phyloP scores from a whole-genome alignment of 1,139 yeast species.

The Taphrina confusa region DNA sequence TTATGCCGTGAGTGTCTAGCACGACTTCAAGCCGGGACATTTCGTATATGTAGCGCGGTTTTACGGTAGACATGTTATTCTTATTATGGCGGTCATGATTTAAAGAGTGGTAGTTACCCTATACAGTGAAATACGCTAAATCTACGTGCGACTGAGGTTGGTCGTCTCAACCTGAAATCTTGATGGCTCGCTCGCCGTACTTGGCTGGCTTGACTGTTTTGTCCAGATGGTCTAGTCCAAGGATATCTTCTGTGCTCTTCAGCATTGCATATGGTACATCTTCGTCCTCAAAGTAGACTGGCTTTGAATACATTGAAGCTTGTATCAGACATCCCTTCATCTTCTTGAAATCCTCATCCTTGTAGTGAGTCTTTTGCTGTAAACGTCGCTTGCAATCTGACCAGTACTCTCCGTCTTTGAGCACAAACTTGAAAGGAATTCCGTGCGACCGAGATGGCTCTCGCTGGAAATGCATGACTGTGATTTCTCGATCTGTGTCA shows the following conservation, averaged over 20 bases:
- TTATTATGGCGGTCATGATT: too few relatives aligned
- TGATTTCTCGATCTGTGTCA: conserved; percentile 47
- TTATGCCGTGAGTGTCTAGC: conserved; percentile 8
- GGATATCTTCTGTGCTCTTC: conserved; percentile 51
- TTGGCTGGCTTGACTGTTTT: conserved; percentile 51
- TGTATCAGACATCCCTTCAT: conserved; percentile 58
- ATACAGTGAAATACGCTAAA: conserved; percentile 1
- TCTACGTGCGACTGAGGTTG: too few relatives aligned
- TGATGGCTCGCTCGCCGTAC: conserved; percentile 39
- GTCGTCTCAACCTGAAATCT: conserved; percentile 28
- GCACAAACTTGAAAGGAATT: conserved; percentile 76
- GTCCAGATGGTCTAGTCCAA: conserved; percentile 87
- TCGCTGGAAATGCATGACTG: conserved; percentile 74
- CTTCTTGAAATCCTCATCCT: conserved; percentile 75
- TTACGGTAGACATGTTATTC: too few relatives aligned
- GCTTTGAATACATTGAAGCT: conserved; percentile 48
- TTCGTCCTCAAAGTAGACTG: conserved; percentile 58
- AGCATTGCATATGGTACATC: conserved; percentile 59
- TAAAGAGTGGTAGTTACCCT: conserved; percentile 4
- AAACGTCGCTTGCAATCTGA: conserved; percentile 67
- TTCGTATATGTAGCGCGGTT: too few relatives aligned
- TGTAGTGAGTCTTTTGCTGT: conserved; percentile 68
- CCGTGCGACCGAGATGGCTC: conserved; percentile 75
- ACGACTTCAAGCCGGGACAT: too few relatives aligned
- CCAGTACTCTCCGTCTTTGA: conserved; percentile 64